Evolutionary conservation across 257 asterid genomes (phyloP).

Genomic region (Schizonepeta tenuifolia): DNA sequence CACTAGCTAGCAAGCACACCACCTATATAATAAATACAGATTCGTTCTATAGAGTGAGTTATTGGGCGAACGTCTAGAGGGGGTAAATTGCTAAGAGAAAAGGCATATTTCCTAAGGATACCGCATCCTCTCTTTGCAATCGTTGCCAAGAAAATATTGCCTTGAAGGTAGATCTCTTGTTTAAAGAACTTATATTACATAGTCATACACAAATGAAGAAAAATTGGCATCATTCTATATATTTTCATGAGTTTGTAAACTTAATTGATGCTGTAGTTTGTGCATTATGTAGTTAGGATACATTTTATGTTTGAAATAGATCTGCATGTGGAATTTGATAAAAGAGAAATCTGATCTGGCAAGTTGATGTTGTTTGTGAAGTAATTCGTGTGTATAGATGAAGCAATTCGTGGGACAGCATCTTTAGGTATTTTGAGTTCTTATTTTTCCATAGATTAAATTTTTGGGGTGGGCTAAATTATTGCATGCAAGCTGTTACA

Average conservation of each 20-base stretch:
- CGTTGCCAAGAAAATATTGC: constrained; percentile 19
- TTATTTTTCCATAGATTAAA: too few species aligned
- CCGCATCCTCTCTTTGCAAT: constrained; percentile 16
- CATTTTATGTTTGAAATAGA: neutral
- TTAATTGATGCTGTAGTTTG: constrained; percentile 12
- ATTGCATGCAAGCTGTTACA: too few species aligned
- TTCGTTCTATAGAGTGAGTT: constrained; percentile 11
- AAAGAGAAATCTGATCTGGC: constrained; percentile 25
- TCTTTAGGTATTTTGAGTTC: too few species aligned
- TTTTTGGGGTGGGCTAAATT: too few species aligned
- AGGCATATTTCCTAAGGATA: constrained; percentile 19
- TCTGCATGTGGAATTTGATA: constrained; percentile 19
- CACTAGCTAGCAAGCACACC: constrained; percentile 37
- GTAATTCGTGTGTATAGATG: too few species aligned
- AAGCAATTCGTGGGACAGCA: too few species aligned
- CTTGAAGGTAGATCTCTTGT: constrained; percentile 33
- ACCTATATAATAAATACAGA: constrained; percentile 21
- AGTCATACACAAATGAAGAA: constrained; percentile 10
- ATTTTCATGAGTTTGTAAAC: constrained; percentile 6
- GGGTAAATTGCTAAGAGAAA: constrained; percentile 20
- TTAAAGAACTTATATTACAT: neutral
- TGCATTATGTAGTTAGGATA: neutral
- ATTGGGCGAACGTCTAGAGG: neutral
- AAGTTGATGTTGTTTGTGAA: constrained; percentile 12
- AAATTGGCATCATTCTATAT: constrained; percentile 1